These are phyloP conservation scores for Cardiospermum halicacabum DNA, from an alignment of 345 rosid species.

Conservation along the genomic window DNA sequence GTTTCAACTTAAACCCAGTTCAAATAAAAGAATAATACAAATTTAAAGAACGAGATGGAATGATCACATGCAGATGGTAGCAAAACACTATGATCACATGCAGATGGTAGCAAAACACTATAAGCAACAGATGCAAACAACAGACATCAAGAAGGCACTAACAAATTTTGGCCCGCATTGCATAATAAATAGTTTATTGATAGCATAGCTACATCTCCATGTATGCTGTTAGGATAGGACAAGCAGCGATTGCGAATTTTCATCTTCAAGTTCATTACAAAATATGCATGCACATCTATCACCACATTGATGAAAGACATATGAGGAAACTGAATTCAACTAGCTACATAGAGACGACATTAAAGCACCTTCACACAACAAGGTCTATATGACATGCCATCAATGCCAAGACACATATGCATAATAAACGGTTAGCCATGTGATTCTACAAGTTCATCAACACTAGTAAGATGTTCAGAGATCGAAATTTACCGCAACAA, in stretches of 20 bases:
- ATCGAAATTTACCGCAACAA: background rate
- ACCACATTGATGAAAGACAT: background rate
- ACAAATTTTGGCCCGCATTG: background rate
- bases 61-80: background rate
- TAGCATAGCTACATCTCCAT: background rate
- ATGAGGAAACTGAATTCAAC: background rate
- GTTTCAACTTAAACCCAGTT: conserved; percentile 5
- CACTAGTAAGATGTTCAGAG: background rate
- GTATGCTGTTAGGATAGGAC: background rate
- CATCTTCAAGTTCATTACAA: background rate
- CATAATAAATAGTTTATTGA: background rate
- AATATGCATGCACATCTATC: background rate
- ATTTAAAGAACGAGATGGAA: conserved; percentile 7
- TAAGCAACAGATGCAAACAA: background rate
- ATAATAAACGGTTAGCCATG: background rate
- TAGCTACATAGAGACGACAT: background rate
- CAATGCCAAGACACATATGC: background rate
- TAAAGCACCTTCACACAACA: background rate
- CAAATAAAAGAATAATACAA: background rate
- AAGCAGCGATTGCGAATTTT: background rate
- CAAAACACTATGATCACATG: background rate
- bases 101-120: background rate
- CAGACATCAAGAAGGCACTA: background rate
- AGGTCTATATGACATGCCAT: too few species aligned
- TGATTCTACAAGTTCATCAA: background rate